Evolutionary conservation across 768 basidiomycete genomes (phyloP).

Genomic region (Boletus fagicola): DNA sequence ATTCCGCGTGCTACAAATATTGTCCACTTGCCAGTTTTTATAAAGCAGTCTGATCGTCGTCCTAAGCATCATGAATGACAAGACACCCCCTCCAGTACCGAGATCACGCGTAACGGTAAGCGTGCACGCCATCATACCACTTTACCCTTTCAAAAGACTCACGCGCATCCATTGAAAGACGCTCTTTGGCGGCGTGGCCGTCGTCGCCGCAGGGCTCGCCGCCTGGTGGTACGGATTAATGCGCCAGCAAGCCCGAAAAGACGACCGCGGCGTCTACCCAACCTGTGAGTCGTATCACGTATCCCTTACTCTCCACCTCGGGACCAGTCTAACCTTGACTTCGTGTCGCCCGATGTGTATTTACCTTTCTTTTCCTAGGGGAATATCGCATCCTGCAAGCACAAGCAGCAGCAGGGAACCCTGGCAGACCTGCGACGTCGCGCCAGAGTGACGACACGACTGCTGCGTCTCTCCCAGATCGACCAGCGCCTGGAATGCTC

Average conservation of each 20-base stretch:
- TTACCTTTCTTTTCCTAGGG: conserved; percentile 10
- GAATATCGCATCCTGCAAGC: conserved; percentile 29
- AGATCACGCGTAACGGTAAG: conserved; percentile 13
- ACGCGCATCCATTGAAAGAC: conserved; percentile 11
- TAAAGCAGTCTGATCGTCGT: background rate
- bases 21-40: no score
- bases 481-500: no score
- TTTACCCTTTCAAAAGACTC: background rate
- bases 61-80: conserved; percentile 6
- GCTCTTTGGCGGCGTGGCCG: conserved; percentile 24
- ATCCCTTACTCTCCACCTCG: background rate
- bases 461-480: background rate
- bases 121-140: no score
- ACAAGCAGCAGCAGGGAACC: conserved; percentile 15
- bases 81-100: conserved; percentile 8
- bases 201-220: conserved; percentile 21
- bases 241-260: conserved; percentile 19
- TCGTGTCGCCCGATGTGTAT: background rate
- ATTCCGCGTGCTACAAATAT: no score
- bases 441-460: background rate
- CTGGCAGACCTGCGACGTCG: conserved; percentile 16
- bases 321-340: background rate
- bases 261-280: conserved; percentile 14
- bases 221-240: conserved; percentile 24
- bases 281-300: conserved; percentile 23